phyloP scores from a whole-genome alignment of 495 filamentous ascomycete genomes.

The Penicillium macrosclerotiorum region DNA sequence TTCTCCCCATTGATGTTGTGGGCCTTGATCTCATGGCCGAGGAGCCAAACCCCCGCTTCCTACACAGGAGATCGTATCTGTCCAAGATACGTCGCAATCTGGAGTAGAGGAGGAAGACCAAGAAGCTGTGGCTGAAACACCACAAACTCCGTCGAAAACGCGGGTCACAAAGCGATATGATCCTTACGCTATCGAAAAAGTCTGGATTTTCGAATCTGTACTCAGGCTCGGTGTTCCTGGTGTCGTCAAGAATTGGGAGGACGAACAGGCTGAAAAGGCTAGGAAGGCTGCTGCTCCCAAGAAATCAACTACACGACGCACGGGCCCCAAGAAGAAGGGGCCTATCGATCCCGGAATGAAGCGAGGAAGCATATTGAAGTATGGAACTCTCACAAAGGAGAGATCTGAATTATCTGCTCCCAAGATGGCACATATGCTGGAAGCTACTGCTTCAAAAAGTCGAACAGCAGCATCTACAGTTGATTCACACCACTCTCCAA shows the following conservation, averaged over 20 bases:
- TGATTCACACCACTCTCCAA: slow-evolving; percentile 4
- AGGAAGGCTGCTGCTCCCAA: slow-evolving; percentile 29
- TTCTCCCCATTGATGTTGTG: slow-evolving; percentile 72
- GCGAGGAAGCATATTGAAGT: slow-evolving; percentile 45
- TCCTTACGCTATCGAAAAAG: slow-evolving; percentile 60
- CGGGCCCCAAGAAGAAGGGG: slow-evolving; percentile 40
- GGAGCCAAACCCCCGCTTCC: slow-evolving; percentile 54
- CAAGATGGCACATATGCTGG: slow-evolving; percentile 32
- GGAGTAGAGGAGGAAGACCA: slow-evolving; percentile 53
- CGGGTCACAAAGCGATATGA: slow-evolving; percentile 64
- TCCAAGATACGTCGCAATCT: slow-evolving; percentile 23
- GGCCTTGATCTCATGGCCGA: slow-evolving; percentile 70
- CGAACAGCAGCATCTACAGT: slow-evolving; percentile 10
- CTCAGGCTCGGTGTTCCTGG: slow-evolving; percentile 68
- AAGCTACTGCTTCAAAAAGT: slow-evolving; percentile 25
- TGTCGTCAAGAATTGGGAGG: slow-evolving; percentile 76
- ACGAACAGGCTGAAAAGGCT: slow-evolving; percentile 45
- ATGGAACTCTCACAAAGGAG: slow-evolving; percentile 45
- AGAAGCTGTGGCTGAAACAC: slow-evolving; percentile 32
- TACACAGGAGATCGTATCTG: slow-evolving; percentile 28
- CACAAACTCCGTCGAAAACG: slow-evolving; percentile 22
- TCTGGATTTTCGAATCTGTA: slow-evolving; percentile 76
- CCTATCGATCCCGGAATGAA: slow-evolving; percentile 45
- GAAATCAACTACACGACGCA: slow-evolving; percentile 29
- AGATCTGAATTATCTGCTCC: slow-evolving; percentile 32